phyloP scores from a whole-genome alignment of 2,329 filamentous ascomycete genomes.

The Amphichorda felina region DNA sequence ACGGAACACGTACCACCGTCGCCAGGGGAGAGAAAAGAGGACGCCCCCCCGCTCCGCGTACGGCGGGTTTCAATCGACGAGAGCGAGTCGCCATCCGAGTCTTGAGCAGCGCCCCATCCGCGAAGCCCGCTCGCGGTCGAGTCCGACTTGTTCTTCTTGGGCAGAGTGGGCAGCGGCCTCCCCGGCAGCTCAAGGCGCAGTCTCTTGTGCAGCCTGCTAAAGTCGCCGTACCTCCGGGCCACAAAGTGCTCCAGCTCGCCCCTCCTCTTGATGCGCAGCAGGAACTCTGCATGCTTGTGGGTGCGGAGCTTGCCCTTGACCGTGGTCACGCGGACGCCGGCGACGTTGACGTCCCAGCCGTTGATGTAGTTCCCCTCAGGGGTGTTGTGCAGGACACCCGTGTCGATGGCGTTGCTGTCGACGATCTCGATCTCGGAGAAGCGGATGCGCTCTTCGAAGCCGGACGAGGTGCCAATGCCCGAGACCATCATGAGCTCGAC shows the following conservation, averaged over 20 bases:
- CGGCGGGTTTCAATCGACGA: constrained; percentile 68
- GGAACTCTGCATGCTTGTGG: constrained; percentile 89
- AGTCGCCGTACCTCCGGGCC: constrained; percentile 80
- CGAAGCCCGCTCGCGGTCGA: constrained; percentile 51
- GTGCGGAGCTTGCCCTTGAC: constrained; percentile 79
- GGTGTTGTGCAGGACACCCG: constrained; percentile 73
- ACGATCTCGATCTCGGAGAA: constrained; percentile 97
- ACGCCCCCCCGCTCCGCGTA: constrained; percentile 17
- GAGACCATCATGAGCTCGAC: constrained; percentile 99
- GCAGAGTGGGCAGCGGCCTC: constrained; percentile 75
- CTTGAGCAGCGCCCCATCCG: constrained; percentile 43
- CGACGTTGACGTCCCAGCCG: constrained; percentile 94
- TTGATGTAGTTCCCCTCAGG: constrained; percentile 90
- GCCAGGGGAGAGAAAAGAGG: constrained; percentile 15
- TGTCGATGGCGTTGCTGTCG: constrained; percentile 83
- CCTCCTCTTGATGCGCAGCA: constrained; percentile 73
- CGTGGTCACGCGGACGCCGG: constrained; percentile 69
- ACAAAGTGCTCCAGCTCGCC: constrained; percentile 68
- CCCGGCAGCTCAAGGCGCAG: constrained; percentile 80
- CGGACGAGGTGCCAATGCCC: constrained; percentile 86
- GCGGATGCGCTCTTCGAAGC: constrained; percentile 92
- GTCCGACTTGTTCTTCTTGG: constrained; percentile 82
- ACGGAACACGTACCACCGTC: constrained; percentile 8
- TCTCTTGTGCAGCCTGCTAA: constrained; percentile 65
- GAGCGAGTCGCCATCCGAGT: constrained; percentile 68